Percentiles rank a stretch among this genome's conserved stretches.
Evolutionary conservation across 805 yeast species (phyloP).

Genomic region (Pichia cabralensis): DNA sequence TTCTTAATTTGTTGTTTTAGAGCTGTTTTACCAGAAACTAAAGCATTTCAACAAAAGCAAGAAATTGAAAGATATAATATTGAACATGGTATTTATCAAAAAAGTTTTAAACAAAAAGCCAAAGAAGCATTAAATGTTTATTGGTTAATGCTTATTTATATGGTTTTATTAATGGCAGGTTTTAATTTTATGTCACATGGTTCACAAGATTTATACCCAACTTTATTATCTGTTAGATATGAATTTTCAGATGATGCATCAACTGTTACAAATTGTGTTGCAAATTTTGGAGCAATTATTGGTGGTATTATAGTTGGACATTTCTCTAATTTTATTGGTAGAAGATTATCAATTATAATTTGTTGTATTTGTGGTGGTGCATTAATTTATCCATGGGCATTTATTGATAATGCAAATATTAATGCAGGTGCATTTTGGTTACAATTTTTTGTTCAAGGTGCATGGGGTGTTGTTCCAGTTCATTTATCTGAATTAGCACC

Average conservation of each 20-base stretch:
- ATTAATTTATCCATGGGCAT: conserved; percentile 56
- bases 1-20: conserved; percentile 33
- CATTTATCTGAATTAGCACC: conserved; percentile 54
- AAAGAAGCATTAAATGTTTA: conserved; percentile 32
- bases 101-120: conserved; percentile 27
- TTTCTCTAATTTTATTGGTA: conserved; percentile 42
- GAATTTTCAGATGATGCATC: conserved; percentile 32
- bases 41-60: conserved; percentile 37
- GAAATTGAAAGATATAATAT: conserved; percentile 25
- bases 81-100: conserved; percentile 23
- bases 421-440: conserved; percentile 53
- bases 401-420: conserved; percentile 34
- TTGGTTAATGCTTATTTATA: conserved; percentile 51
- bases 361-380: conserved; percentile 51
- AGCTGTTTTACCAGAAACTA: conserved; percentile 39
- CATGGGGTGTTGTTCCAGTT: conserved; percentile 60
- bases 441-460: conserved; percentile 58
- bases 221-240: conserved; percentile 39
- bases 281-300: conserved; percentile 46
- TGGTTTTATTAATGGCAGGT: conserved; percentile 52
- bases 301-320: conserved; percentile 53
- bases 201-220: conserved; percentile 54
- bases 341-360: conserved; percentile 42
- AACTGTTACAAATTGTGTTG: conserved; percentile 48
- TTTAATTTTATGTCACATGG: conserved; percentile 57